Percentiles rank a stretch among this genome's conserved stretches.
These are phyloP conservation scores for Aspergillus nomiae DNA, from an alignment of 2,329 filamentous ascomycete genomes.

Conservation along the genomic window DNA sequence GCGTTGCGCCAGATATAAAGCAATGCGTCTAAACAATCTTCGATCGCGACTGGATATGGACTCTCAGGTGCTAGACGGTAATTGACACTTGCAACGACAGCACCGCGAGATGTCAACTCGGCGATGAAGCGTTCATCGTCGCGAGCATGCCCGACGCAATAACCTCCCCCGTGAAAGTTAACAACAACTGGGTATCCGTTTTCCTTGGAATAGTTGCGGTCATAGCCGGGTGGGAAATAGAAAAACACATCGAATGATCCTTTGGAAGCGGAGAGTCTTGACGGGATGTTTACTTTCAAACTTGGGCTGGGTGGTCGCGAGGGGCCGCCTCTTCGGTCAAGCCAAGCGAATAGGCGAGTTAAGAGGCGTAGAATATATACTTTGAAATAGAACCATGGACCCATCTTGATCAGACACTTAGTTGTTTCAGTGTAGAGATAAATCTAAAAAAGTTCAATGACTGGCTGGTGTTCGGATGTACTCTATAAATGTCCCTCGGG, in stretches of 20 bases:
- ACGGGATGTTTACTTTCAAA: background rate
- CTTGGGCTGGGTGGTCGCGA: background rate
- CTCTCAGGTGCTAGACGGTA: background rate
- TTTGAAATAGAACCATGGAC: background rate
- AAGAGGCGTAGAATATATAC: background rate
- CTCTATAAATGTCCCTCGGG: too few relatives aligned
- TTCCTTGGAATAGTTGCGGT: background rate
- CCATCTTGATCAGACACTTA: too few relatives aligned
- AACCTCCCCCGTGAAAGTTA: background rate
- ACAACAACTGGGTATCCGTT: background rate
- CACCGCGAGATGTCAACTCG: background rate
- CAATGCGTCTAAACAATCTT: background rate
- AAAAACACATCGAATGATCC: background rate
- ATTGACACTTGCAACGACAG: too few relatives aligned
- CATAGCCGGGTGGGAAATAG: background rate
- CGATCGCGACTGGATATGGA: background rate
- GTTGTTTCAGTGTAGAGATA: too few relatives aligned
- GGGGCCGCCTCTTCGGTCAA: background rate
- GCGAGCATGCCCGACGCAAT: background rate
- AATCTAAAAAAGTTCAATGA: too few relatives aligned
- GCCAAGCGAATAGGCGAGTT: conserved; percentile 1
- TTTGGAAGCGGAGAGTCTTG: background rate
- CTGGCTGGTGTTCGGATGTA: too few relatives aligned
- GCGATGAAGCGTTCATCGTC: conserved; percentile 4
- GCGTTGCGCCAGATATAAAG: background rate